Evolutionary conservation across 176 grass and related monocot species (phyloP).

Genomic region (Carex pumila): DNA sequence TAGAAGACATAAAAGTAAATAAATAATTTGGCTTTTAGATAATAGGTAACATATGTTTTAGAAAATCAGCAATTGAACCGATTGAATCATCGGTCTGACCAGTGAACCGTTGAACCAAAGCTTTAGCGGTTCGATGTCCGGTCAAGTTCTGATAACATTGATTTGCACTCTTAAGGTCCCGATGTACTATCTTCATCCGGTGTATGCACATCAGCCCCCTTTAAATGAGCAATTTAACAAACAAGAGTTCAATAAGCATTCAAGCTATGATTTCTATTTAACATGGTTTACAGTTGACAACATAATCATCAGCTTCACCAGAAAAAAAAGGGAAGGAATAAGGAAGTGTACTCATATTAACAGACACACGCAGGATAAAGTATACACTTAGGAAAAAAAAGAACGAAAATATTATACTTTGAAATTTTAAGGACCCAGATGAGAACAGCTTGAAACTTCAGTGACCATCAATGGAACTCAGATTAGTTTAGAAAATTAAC

Average conservation of each 20-base stretch:
- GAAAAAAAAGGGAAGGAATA: background rate
- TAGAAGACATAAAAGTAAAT: too few relatives aligned
- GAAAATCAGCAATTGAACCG: too few relatives aligned
- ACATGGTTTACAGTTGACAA: background rate
- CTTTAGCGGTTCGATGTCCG: too few relatives aligned
- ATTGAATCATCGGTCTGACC: too few relatives aligned
- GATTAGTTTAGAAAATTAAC: constrained; percentile 1
- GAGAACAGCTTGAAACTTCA: constrained; percentile 10
- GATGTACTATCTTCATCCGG: constrained; percentile 94
- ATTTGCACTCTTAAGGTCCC: constrained; percentile 97
- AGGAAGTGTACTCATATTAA: background rate
- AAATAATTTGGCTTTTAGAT: too few relatives aligned
- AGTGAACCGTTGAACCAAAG: too few relatives aligned
- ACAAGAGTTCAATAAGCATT: background rate
- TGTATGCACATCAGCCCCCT: constrained; percentile 99
- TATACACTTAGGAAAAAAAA: background rate
- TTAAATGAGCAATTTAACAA: constrained; percentile 13
- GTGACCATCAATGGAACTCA: constrained; percentile 2
- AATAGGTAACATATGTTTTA: too few relatives aligned
- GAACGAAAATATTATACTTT: background rate
- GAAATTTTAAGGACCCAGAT: constrained; percentile 6
- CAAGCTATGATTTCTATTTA: background rate
- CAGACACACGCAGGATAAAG: background rate
- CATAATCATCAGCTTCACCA: background rate
- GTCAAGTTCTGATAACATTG: too few relatives aligned